These are phyloP conservation scores for Pyrenopolyporus hunteri DNA, from an alignment of 495 filamentous ascomycete species.

Conservation along the genomic window DNA sequence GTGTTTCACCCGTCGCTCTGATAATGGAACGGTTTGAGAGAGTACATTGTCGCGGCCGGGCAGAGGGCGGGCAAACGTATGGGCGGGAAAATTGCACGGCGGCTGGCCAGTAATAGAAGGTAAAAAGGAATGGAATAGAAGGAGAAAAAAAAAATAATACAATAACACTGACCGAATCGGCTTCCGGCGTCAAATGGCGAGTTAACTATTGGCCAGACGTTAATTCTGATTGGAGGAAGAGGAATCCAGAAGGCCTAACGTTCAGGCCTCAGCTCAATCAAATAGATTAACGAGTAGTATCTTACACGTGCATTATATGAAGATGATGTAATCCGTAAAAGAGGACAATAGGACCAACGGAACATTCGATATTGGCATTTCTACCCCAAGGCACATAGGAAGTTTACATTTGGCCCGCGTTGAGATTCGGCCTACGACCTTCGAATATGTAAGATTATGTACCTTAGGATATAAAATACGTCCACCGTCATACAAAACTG, in stretches of 20 bases:
- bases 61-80: conserved; percentile 16
- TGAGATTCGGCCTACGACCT: conserved; percentile 7
- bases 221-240: conserved; percentile 38
- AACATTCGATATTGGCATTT: conserved; percentile 32
- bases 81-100: conserved; percentile 5
- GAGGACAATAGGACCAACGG: conserved; percentile 26
- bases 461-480: too few relatives aligned
- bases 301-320: conserved; percentile 40
- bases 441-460: too few relatives aligned
- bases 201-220: conserved; percentile 26
- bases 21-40: neutral
- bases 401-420: conserved; percentile 8
- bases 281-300: conserved; percentile 35
- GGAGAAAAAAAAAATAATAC: conserved; percentile 15
- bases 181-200: conserved; percentile 37
- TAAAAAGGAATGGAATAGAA: conserved; percentile 1
- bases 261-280: conserved; percentile 38
- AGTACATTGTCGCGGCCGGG: too few relatives aligned
- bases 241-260: conserved; percentile 20
- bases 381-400: conserved; percentile 18
- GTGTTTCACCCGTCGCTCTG: conserved; percentile 3
- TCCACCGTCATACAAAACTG: too few relatives aligned
- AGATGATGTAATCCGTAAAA: conserved; percentile 30
- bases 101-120: neutral
- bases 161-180: conserved; percentile 31